phyloP scores from a whole-genome alignment of 1,284 basidiomycete species.

The Agroathelia rolfsii region DNA sequence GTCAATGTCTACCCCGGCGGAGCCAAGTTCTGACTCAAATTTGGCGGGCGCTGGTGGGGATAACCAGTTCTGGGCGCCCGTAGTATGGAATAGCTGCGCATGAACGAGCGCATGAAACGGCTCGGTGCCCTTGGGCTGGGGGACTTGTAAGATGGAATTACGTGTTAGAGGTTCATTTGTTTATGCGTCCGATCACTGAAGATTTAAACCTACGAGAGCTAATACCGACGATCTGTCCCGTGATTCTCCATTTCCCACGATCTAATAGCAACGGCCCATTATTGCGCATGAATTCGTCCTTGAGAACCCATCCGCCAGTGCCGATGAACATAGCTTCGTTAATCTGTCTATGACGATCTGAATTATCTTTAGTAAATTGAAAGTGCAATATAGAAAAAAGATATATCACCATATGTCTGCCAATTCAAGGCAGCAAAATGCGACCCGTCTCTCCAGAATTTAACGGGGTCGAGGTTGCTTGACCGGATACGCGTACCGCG shows the following conservation, averaged over 20 bases:
- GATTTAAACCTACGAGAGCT: conserved; percentile 38
- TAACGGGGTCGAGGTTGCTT: conserved; percentile 40
- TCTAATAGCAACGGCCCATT: conserved; percentile 9
- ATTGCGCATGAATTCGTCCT: conserved; percentile 26
- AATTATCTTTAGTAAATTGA: too few species aligned
- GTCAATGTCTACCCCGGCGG: conserved; percentile 30
- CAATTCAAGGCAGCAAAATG: conserved; percentile 60
- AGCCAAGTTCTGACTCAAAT: conserved; percentile 18
- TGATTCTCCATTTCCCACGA: conserved; percentile 21
- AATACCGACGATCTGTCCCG: conserved; percentile 31
- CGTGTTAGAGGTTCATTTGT: neutral
- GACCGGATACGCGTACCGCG: conserved; percentile 47
- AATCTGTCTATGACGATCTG: conserved; percentile 39
- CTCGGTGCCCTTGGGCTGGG: conserved; percentile 25
- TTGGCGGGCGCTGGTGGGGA: conserved; percentile 30
- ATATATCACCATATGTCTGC: conserved; percentile 51
- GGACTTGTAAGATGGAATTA: too few species aligned
- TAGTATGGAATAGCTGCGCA: conserved; percentile 31
- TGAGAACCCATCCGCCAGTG: conserved; percentile 46
- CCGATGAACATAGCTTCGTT: conserved; percentile 60
- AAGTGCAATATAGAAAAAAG: too few species aligned
- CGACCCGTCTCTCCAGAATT: conserved; percentile 50
- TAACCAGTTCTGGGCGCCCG: conserved; percentile 29
- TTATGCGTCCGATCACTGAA: too few species aligned
- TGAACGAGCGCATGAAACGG: conserved; percentile 30